A percentile compares a stretch with the other conserved stretches of the same genome.
phyloP scores from a whole-genome alignment of 176 grass and related monocot genomes.

The Bonia amplexicaulis region DNA sequence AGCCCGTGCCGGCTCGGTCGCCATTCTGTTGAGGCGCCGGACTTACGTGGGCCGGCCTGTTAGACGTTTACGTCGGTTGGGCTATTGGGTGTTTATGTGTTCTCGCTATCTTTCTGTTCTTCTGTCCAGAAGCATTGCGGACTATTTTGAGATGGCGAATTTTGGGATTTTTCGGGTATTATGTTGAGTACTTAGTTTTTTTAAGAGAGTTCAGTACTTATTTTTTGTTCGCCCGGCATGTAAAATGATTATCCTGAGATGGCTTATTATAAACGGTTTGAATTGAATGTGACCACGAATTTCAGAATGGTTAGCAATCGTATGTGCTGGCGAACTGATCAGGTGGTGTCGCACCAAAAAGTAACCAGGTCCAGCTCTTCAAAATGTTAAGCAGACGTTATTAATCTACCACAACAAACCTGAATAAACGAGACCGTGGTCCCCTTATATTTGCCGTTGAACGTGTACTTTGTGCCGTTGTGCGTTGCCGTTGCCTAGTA shows the following conservation, averaged over 20 bases:
- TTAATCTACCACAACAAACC: no score
- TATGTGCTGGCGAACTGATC: neutral
- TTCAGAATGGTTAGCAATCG: neutral
- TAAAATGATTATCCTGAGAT: neutral
- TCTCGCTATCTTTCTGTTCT: no score
- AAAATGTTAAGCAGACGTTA: no score
- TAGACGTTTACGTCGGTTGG: neutral
- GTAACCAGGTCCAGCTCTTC: no score
- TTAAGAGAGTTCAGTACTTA: neutral
- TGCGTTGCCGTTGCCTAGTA: neutral
- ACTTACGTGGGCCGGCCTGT: neutral
- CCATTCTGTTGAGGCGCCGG: slow-evolving; percentile 11
- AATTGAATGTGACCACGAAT: neutral
- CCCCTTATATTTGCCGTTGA: neutral
- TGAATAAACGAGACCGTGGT: no score
- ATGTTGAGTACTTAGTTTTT: neutral
- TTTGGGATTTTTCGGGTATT: neutral
- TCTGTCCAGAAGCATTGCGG: no score
- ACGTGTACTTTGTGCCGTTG: neutral
- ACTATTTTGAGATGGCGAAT: no score
- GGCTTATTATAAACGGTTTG: neutral
- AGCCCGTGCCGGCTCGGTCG: slow-evolving; percentile 25
- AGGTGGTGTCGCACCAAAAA: no score
- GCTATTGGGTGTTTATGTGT: neutral
- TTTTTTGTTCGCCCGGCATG: neutral